Evolutionary conservation across 257 asterid genomes (phyloP), one percentile per base, ranked within the genome.

Genomic region (Penstemon newberryi): DNA sequence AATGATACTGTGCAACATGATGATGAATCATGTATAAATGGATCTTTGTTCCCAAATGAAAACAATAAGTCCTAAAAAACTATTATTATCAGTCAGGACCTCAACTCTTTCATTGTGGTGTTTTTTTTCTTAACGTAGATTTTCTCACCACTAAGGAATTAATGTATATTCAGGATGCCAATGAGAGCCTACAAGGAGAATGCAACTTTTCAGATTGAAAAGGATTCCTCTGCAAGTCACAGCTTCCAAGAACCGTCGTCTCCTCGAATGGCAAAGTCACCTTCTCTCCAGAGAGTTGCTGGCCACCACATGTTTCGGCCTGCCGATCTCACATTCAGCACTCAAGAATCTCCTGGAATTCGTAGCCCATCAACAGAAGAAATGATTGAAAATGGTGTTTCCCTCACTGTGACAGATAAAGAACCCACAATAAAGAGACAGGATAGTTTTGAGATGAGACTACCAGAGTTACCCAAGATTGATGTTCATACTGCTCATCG

Each of bases 371-470:
- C 98, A 4, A 79, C 96, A 42, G 99, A 93, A 85, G 92, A 87
- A 71, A 81, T 83, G 92, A 77, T 70, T 65, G 98, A 90, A 77
- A 94, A 94, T 77, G 99, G 96, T 47, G 66, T 62, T 53, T 72
- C 86, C 63, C 56, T 72, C 60, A 96, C 85, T 73, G 75, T 71
- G 49, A 61, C 78, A 19, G 85, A 87, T 75, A 93, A 84, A 82
- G 97, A 90, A 75, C 99, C 99, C 44, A 87, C 92, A 58, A 89
- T 94, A 67, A 84, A 83, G 85, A 87, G 97, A 84, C 99, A 94
- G 82, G 99, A 94, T 77, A 94, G 99, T 75, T 94, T 94, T 79
- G 99, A 94, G 79, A 83, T 85, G 96, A 86, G 84, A 77, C 85
- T 94, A 36, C 99, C 99, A 8, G 95, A 94, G 61, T 79, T 94